These are phyloP conservation scores for Zygosaccharomyces sapae DNA, from an alignment of 1,139 yeast genomes.

Conservation along the genomic window DNA sequence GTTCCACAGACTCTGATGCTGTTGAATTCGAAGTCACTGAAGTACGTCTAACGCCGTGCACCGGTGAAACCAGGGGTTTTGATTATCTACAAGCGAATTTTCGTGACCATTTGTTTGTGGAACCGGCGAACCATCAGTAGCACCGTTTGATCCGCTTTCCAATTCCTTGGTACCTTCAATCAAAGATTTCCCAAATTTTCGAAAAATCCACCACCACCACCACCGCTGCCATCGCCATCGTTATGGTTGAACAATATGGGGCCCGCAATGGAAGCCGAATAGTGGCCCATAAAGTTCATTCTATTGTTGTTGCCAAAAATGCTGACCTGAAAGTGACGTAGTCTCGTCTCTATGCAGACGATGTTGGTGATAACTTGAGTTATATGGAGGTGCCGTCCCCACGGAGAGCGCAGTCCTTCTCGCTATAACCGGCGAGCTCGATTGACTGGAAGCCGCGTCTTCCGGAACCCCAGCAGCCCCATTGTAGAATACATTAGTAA, in stretches of 20 bases:
- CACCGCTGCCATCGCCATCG: constrained; percentile 7
- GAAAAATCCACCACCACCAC: constrained; percentile 31
- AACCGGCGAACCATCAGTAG: constrained; percentile 1
- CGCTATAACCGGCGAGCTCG: constrained; percentile 7
- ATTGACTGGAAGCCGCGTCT: constrained; percentile 7
- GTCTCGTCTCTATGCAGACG: constrained; percentile 1
- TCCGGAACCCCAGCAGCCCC: constrained; percentile 1
- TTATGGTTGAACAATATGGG: constrained; percentile 18
- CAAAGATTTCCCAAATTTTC: constrained; percentile 35
- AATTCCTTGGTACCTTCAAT: constrained; percentile 37
- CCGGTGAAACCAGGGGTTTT: not conserved
- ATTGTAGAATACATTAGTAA: constrained; percentile 14
- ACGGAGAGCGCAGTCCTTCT: constrained; percentile 29
- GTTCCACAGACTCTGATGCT: constrained; percentile 4
- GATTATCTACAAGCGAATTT: not conserved
- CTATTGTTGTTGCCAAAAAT: constrained; percentile 12
- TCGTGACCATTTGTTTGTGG: not conserved
- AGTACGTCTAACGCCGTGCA: constrained; percentile 7
- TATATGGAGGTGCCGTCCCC: constrained; percentile 26
- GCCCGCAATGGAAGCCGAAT: constrained; percentile 32
- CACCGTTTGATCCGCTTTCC: constrained; percentile 17
- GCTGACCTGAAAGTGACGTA: constrained; percentile 12
- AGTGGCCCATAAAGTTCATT: constrained; percentile 20
- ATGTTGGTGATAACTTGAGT: constrained; percentile 5
- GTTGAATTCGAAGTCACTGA: constrained; percentile 14